These are phyloP conservation scores for Tuber indicum DNA, from an alignment of 495 filamentous ascomycete species.

Conservation along the genomic window DNA sequence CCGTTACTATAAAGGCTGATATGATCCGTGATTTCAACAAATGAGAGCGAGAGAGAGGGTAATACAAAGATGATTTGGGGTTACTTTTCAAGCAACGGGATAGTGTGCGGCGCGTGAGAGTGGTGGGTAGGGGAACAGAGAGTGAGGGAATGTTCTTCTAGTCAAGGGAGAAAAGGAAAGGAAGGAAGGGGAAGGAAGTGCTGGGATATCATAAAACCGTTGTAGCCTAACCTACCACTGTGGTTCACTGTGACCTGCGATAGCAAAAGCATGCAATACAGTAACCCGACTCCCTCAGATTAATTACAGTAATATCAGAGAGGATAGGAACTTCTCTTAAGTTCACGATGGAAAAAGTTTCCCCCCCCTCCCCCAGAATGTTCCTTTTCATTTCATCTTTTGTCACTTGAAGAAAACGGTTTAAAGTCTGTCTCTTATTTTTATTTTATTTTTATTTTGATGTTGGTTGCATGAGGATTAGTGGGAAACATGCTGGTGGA, in stretches of 20 bases:
- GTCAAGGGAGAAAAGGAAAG: background rate
- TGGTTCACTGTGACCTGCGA: background rate
- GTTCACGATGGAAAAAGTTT: background rate
- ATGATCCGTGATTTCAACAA: background rate
- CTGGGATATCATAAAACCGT: background rate
- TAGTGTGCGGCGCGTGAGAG: background rate
- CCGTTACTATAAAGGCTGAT: background rate
- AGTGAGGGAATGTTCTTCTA: background rate
- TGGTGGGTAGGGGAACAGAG: background rate
- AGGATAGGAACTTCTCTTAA: background rate
- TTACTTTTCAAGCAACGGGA: background rate
- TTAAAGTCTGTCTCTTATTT: background rate
- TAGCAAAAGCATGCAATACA: background rate
- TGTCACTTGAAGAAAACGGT: background rate
- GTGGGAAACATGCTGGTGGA: background rate
- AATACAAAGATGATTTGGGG: background rate
- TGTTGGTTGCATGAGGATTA: background rate
- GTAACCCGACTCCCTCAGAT: background rate
- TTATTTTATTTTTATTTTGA: background rate
- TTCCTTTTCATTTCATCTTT: background rate
- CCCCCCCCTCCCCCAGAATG: background rate
- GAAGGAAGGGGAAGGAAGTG: background rate
- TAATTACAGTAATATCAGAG: background rate
- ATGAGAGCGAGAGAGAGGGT: background rate
- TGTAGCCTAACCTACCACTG: background rate